Evolutionary conservation across 345 rosid species (phyloP), one percentile per base, ranked within the genome.

Genomic region (Ceriops decandra): DNA sequence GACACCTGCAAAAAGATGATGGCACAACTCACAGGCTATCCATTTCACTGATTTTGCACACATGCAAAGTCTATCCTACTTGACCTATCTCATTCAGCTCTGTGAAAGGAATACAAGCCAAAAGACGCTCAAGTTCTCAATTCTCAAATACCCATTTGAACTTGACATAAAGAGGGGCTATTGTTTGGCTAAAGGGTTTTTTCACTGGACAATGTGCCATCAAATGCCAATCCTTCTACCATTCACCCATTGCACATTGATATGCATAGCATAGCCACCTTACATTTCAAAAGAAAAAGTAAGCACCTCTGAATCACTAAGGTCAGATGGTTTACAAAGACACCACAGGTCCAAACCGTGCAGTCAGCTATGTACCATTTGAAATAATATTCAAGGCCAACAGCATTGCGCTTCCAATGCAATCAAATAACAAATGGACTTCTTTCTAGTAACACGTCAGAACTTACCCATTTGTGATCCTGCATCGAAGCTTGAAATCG

Each of bases 401-500:
- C 7, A 52, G 20, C 13, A 17, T 53, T 56, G 21, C 52, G 65
- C 64, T 52, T 56, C 32, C 13, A 59, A 52, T 46, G 32, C 42
- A n/a, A 35, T 33, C 28, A 69, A 68, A 72, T 57, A 33, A 72
- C 30, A 56, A 51, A 42, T 66, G 26, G 21, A 52, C 30, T 63
- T 22, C 64, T 72, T 21, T 49, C 52, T 19, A 19, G 56, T 21
- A 2, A 64, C 6, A 42, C 11, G 52, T 13, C 52, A 51, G 68
- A 69, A 54, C 87, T 84, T 67, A 90, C 98, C 92, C 0, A 87
- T 72, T 16, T 85, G 85, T 60, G 96, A 79, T 16, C 84, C 87
- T 10, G 87, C 52, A 32, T 90, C 92, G 9, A 87, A 75, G 63
- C 85, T 76, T 51, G 96, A 77, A 8, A 83, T 22, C 11, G 86